phyloP scores from a whole-genome alignment of 805 yeast genomes.

The Starmerella lactis-condensi region DNA sequence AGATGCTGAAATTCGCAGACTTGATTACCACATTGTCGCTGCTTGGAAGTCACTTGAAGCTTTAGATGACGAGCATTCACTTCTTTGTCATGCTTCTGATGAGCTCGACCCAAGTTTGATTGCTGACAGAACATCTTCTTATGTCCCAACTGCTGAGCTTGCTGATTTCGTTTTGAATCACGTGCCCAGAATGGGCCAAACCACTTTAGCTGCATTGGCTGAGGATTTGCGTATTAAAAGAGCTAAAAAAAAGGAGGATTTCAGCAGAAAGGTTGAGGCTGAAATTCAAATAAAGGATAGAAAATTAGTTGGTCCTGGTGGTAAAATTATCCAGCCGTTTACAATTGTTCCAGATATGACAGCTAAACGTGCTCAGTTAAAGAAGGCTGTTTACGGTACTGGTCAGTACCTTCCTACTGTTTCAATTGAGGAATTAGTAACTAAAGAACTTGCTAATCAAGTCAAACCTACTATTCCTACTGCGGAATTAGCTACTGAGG shows the following conservation, averaged over 20 bases:
- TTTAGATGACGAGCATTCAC: conserved; percentile 4
- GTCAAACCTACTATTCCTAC: conserved; percentile 23
- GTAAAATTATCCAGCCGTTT: conserved; percentile 71
- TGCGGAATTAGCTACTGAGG: conserved; percentile 30
- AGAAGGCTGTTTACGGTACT: conserved; percentile 60
- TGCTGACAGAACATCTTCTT: not conserved
- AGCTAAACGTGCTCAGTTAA: conserved; percentile 32
- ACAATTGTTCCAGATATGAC: conserved; percentile 29
- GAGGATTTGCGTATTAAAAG: not conserved
- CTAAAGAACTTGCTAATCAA: conserved; percentile 69
- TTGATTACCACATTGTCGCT: conserved; percentile 2
- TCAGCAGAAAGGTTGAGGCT: conserved; percentile 3
- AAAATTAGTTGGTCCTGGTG: conserved; percentile 27
- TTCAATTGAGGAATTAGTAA: conserved; percentile 81
- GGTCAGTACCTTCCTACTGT: conserved; percentile 88
- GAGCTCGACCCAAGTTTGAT: not conserved
- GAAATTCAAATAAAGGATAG: not conserved
- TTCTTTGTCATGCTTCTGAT: conserved; percentile 5
- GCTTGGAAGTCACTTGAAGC: conserved; percentile 8
- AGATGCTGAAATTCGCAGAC: conserved; percentile 3
- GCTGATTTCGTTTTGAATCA: not conserved
- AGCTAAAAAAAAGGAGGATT: not conserved
- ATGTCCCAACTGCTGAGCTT: conserved; percentile 4
- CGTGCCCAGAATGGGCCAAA: not conserved
- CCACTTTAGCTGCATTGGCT: too few species aligned